Base-by-base conservation (phyloP, 768 basidiomycete genomes). In the Collybia nuda region DNA sequence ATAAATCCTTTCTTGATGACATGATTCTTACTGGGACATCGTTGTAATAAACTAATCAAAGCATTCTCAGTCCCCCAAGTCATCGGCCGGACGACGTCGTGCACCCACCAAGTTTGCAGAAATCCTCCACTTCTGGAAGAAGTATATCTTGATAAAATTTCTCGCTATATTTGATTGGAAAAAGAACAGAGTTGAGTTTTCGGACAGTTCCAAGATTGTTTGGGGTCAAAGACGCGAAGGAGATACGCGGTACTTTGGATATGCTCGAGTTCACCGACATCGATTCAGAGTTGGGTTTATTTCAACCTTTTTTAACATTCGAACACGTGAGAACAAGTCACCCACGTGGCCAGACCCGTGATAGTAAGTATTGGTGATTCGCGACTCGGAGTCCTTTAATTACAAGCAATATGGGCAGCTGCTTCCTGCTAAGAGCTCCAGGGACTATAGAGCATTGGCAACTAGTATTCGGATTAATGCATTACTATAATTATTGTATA, bases 91-190 rank as follows among this genome's bases (percentile, higher is more conserved):
- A 35, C 24, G 26, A 48, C 37, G 15, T 24, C 11, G 26, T 15
- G 24, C 9, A 41, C 89, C 60, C 58, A 93, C 93, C 79, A 57
- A 95, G 85, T 68, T 92, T 86, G 72, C 90, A 93, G 67, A 90
- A 94, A 17, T 87, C 82, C 60, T 95, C 93, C 14, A 86, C 77
- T 52, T 93, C 88, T 12, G 88, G 80, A 37, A 77, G 72, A 42
- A 91, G 67, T 53, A 95, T 83, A 62, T 88, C 89, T 60, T 79
- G 71, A 70, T 93, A 96, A 74, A 94, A 94, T 64, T 85, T 86
- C 59, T 91, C 88, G 66, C 86, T 85, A 67, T 95, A 96, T 60
- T 84, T 85, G 64, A 95, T 88, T 22, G 93, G 92, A 66, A 94
- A 93, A 37, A 95, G 78, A 36, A 93, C 89, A 2, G 85, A 82